A percentile compares a stretch with the other conserved stretches of the same genome.
Conservation (phyloP, 2,329 filamentous ascomycete genomes). For the Aureobasidium namibiae region DNA sequence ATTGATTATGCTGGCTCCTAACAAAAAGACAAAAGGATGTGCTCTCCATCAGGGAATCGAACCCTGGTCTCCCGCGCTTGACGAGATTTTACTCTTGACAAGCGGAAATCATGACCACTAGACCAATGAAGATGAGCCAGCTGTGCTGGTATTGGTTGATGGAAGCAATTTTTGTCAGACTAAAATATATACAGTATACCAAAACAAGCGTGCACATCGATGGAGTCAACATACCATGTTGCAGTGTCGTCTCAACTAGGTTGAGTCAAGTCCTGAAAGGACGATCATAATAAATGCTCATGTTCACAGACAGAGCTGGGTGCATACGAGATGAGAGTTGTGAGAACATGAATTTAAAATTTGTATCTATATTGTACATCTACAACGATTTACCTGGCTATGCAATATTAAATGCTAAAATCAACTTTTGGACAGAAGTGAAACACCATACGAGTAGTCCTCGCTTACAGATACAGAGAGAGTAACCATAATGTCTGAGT, state of each 20-base stretch:
- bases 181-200: too few relatives aligned
- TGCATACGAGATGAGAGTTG: background rate
- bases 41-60: conserved; percentile 22
- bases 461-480: background rate
- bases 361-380: background rate
- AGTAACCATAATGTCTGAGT: background rate
- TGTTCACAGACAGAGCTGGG: background rate
- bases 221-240: too few relatives aligned
- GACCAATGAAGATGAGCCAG: conserved; percentile 12
- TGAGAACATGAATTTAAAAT: background rate
- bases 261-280: background rate
- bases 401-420: background rate
- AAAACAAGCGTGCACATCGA: too few relatives aligned
- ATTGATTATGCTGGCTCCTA: too few relatives aligned
- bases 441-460: background rate
- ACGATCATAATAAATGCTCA: background rate
- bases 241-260: too few relatives aligned
- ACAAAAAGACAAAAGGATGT: background rate
- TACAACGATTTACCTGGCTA: background rate
- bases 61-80: conserved; percentile 25
- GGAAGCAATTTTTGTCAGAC: too few relatives aligned
- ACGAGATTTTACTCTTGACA: conserved; percentile 7
- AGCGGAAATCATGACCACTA: conserved; percentile 14
- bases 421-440: background rate
- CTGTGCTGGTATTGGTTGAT: conserved; percentile 8